Evolutionary conservation across 192 early-diverging fungal species (phyloP), one percentile per base, ranked within the genome.

Genomic region (Coemansia sp.): DNA sequence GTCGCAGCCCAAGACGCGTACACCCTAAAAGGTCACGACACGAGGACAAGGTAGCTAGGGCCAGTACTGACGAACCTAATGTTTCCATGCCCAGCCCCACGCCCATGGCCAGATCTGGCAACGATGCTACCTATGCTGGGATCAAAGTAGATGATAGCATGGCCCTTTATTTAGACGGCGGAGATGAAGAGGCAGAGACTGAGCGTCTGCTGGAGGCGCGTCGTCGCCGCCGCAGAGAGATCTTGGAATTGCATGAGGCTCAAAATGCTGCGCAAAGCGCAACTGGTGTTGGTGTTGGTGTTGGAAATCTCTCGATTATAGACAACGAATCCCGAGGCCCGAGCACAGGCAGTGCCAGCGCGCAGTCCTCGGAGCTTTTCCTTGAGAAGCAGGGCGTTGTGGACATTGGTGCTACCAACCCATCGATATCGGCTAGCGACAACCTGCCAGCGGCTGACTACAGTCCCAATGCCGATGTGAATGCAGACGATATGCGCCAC

Each of bases 201-300:
- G 88, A 93, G 60, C 78, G 85, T 47, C 59, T 93, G 57, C 90
- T 96, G 62, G 94, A 96, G 67, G 94, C 94, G 83, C 87, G 94
- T 7, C 86, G 94, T 37, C 89, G 86, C 65, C 86, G 90, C 27
- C 84, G 93, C 58, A 82, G 84, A 62, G 92, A 86, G 29, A 94
- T 97, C 49, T 58, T 97, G 45, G 76, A 87, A 59, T 89, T 91
- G 68, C 81, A 91, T 67, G 84, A 91, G 62, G 70, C 79, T 49
- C 68, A 86, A 32, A 73, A 67, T 15, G 74, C 67, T 35, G 36
- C 75, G 60, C 63, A 72, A 41, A 74, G 41, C 43, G 62, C 81
- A 43, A 41, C 71, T 59, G 56, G 59, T 43, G 36, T 67, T 64
- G 36, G 40, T n/a, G n/a, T n/a, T 29, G 57, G 32, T 59, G 58